phyloP scores from a whole-genome alignment of 305 asterid species.

The Solanum hybrid region DNA sequence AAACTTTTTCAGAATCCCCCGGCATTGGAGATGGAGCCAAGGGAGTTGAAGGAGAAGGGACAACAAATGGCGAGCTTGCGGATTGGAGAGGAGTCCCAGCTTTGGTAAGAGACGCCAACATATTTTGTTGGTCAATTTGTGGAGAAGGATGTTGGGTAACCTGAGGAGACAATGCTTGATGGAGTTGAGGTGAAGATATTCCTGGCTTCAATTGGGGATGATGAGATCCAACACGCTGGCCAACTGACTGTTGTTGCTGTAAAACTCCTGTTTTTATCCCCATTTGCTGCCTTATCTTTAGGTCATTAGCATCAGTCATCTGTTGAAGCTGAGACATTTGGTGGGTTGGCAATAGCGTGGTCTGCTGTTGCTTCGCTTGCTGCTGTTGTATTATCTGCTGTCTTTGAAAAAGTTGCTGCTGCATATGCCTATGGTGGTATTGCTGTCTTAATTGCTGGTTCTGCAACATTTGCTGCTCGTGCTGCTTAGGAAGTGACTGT shows the following conservation, averaged over 20 bases:
- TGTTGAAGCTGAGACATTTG: constrained; percentile 69
- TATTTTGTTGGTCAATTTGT: constrained; percentile 34
- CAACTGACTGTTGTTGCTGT: constrained; percentile 48
- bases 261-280: constrained; percentile 68
- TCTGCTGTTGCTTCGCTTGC: constrained; percentile 54
- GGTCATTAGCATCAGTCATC: constrained; percentile 64
- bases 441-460: constrained; percentile 75
- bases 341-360: constrained; percentile 52
- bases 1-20: constrained; percentile 72
- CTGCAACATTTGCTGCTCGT: constrained; percentile 70
- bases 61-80: constrained; percentile 76
- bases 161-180: constrained; percentile 22
- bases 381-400: constrained; percentile 47
- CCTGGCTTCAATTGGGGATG: constrained; percentile 8
- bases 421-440: constrained; percentile 66
- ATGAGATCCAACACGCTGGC: constrained; percentile 13
- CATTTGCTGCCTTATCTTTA: constrained; percentile 85
- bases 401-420: constrained; percentile 42
- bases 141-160: constrained; percentile 33
- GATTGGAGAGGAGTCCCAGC: constrained; percentile 83
- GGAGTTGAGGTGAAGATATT: constrained; percentile 12
- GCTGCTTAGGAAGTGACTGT: constrained; percentile 64
- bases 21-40: constrained; percentile 92
- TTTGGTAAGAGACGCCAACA: constrained; percentile 47
- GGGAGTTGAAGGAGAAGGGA: constrained; percentile 88